Evolutionary conservation across 164 flowering plant genomes (phyloP).

Genomic region (Santalum album): DNA sequence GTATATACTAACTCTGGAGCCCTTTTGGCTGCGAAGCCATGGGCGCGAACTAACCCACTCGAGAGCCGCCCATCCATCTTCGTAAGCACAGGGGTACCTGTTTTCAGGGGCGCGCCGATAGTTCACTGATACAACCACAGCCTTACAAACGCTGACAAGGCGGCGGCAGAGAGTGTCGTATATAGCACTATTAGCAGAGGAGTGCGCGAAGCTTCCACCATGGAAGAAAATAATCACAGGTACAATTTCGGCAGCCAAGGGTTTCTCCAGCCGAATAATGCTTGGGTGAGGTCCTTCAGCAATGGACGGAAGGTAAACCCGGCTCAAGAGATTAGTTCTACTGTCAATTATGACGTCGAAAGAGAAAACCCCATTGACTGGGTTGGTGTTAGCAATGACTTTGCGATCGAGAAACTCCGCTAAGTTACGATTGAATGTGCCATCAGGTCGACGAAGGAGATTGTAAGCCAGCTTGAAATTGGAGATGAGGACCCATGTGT

Average conservation of each 20-base stretch:
- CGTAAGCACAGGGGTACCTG: slow-evolving; percentile 57
- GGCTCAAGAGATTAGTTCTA: slow-evolving; percentile 38
- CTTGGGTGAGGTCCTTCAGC: slow-evolving; percentile 29
- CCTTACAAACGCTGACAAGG: slow-evolving; percentile 35
- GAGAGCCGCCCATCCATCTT: slow-evolving; percentile 67
- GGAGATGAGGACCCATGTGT: slow-evolving; percentile 71
- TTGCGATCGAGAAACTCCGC: slow-evolving; percentile 66
- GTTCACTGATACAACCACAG: slow-evolving; percentile 59
- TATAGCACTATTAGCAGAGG: slow-evolving; percentile 68
- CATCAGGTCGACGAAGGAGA: too few relatives aligned
- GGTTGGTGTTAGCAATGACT: slow-evolving; percentile 42
- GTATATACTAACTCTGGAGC: slow-evolving; percentile 41
- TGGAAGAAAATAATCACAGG: slow-evolving; percentile 65
- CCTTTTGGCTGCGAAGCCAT: slow-evolving; percentile 58
- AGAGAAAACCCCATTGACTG: slow-evolving; percentile 58
- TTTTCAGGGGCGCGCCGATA: slow-evolving; percentile 63
- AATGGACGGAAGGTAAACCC: slow-evolving; percentile 36
- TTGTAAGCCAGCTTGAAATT: too few relatives aligned
- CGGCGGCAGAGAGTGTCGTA: slow-evolving; percentile 68
- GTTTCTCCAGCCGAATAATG: slow-evolving; percentile 38
- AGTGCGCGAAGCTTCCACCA: slow-evolving; percentile 72
- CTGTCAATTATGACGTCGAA: slow-evolving; percentile 52
- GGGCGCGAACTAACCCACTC: slow-evolving; percentile 52
- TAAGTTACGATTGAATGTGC: slow-evolving; percentile 57
- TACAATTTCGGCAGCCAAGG: slow-evolving; percentile 40